Conservation (phyloP, 2,329 filamentous ascomycete species). For the Penicillium oxalicum region DNA sequence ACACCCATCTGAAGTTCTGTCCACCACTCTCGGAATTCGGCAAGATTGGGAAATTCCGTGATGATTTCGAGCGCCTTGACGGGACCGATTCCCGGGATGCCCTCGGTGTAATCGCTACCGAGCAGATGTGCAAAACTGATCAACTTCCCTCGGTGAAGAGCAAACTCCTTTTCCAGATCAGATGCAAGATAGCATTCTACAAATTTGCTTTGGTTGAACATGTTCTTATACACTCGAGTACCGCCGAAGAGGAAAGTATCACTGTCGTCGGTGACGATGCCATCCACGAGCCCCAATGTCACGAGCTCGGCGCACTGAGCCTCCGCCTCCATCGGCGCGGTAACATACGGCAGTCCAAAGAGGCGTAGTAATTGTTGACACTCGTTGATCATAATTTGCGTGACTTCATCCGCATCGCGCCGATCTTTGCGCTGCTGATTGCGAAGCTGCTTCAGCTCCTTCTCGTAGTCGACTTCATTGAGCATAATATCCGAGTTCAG, state of each 20-base stretch:
- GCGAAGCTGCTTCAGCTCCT: constrained; percentile 77
- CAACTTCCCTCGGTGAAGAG: constrained; percentile 76
- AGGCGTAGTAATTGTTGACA: constrained; percentile 84
- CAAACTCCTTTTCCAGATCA: constrained; percentile 85
- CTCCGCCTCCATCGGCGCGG: constrained; percentile 97
- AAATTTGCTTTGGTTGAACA: constrained; percentile 98
- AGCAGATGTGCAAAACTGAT: constrained; percentile 87
- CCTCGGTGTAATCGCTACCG: constrained; percentile 92
- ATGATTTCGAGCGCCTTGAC: constrained; percentile 93
- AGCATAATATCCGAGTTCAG: constrained; percentile 70
- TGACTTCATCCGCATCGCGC: constrained; percentile 88
- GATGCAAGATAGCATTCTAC: constrained; percentile 87
- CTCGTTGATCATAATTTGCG: constrained; percentile 90
- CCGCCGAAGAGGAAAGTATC: constrained; percentile 97
- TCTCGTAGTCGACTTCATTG: constrained; percentile 73
- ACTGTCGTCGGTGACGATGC: constrained; percentile 94
- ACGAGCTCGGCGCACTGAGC: constrained; percentile 95
- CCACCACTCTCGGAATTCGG: constrained; percentile 87
- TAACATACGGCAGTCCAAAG: constrained; percentile 94
- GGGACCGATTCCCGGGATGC: constrained; percentile 81
- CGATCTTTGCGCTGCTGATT: constrained; percentile 95
- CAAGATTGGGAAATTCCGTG: constrained; percentile 71
- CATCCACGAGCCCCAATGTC: constrained; percentile 78
- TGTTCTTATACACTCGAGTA: constrained; percentile 96
- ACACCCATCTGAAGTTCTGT: constrained; percentile 66